Base-by-base conservation (phyloP, 2,329 filamentous ascomycete species). In the Alternaria metachromatica region DNA sequence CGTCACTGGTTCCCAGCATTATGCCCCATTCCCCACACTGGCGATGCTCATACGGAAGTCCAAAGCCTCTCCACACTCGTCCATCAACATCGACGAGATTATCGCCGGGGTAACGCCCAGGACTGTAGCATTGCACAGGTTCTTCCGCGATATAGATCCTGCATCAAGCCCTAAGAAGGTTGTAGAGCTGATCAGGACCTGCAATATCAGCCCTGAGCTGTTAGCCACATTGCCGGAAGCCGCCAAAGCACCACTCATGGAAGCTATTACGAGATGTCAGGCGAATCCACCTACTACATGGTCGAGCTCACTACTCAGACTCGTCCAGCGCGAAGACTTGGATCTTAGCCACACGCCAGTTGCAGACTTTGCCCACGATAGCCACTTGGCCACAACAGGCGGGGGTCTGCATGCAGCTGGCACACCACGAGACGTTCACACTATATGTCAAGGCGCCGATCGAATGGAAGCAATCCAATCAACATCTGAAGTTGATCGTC, bases 171-270 rank as follows among this genome's bases (percentile, higher is more conserved):
- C 84, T 86, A 26, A 82, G 6, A 87, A 90, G 66, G 87, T 91
- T 66, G 90, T 96, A 3, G 90, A 96, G 74, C 85, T 90, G 23
- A 90, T 97, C 81, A 85, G 90, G 62, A 83, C 88, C 46, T 90
- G 90, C 64, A 90, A 90, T 0, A 88, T 97, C 50, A 89, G 86
- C 7, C 80, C 81, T 10, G 83, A 86, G 23, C 82, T 94, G 53
- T 85, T 98, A 15, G 92, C 97, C 66, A 94, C 92, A 0, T 83
- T 98, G 1, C 95, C 96, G 2, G 93, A 97, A 78, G 89, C 92
- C 25, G 85, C 97, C n/a, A 87, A 92, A 58, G 88, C 90, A 3
- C 91, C 92, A 0, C 84, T 98, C 13, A 90, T 91, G 75, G 94
- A 98, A 80, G 89, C 91, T 6, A 93, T 98, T 44, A 87, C 90